phyloP scores from a whole-genome alignment of 2,329 filamentous ascomycete genomes.

The Epichloe baconii region DNA sequence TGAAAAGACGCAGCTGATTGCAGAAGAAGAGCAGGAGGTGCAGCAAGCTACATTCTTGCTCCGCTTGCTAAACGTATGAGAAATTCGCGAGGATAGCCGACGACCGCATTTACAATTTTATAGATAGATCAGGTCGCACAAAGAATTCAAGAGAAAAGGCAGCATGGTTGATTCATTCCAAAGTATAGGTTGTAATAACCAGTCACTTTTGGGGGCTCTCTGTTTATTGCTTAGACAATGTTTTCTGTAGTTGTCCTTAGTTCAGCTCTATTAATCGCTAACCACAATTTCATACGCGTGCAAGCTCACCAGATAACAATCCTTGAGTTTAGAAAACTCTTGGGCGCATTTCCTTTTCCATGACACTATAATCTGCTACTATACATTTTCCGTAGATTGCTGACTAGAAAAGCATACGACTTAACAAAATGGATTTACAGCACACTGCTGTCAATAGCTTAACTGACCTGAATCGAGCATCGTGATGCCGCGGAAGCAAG shows the following conservation, averaged over 20 bases:
- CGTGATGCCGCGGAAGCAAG: slow-evolving; percentile 40
- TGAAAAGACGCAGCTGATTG: slow-evolving; percentile 38
- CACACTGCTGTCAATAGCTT: background rate
- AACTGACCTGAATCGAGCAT: slow-evolving; percentile 40
- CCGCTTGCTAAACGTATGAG: slow-evolving; percentile 59
- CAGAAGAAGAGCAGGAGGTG: slow-evolving; percentile 75
- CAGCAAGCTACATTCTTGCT: slow-evolving; percentile 72
- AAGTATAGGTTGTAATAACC: background rate
- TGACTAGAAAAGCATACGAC: slow-evolving; percentile 40
- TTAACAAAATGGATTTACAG: background rate
- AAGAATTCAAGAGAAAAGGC: background rate
- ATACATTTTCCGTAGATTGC: slow-evolving; percentile 85
- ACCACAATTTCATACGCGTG: background rate
- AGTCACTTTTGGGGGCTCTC: too few species aligned
- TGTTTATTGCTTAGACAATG: slow-evolving; percentile 14
- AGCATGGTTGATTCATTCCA: background rate
- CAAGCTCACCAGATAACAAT: slow-evolving; percentile 66
- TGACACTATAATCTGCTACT: slow-evolving; percentile 74
- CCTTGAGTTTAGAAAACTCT: slow-evolving; percentile 74
- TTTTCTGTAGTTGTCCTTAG: slow-evolving; percentile 7
- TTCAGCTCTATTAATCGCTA: background rate
- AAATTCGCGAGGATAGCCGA: background rate
- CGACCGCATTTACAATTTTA: background rate
- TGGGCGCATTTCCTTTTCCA: slow-evolving; percentile 82
- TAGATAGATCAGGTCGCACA: background rate